Evolutionary conservation across 2,329 filamentous ascomycete species (phyloP).

Genomic region (Tolypocladium ovalisporum): DNA sequence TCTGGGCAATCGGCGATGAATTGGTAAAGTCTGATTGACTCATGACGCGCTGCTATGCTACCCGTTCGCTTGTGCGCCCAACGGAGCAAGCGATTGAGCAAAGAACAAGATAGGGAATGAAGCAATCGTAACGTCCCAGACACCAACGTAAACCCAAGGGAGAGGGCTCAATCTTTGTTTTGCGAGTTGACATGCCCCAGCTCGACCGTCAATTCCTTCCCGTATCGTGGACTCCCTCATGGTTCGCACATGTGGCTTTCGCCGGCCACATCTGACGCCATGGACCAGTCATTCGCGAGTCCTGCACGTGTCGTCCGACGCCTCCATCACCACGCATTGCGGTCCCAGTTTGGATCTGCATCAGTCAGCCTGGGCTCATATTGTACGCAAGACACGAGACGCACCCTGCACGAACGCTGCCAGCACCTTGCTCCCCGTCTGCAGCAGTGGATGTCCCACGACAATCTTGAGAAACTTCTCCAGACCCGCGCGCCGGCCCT

Average conservation of each 20-base stretch:
- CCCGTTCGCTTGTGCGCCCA: too few species aligned
- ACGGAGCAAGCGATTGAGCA: neutral
- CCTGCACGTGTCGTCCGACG: neutral
- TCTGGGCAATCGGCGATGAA: too few species aligned
- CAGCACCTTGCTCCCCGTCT: conserved; percentile 95
- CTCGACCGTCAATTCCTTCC: neutral
- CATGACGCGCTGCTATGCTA: neutral
- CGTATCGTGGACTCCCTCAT: neutral
- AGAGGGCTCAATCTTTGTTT: neutral
- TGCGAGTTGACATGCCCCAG: too few species aligned
- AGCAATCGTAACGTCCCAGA: too few species aligned
- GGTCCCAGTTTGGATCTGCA: conserved; percentile 78
- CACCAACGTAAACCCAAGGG: neutral
- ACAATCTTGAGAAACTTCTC: conserved; percentile 97
- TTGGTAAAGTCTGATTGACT: too few species aligned
- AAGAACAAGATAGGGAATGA: neutral
- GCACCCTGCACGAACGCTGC: conserved; percentile 93
- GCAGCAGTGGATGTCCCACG: conserved; percentile 87
- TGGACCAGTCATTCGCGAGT: neutral
- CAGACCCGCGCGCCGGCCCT: conserved; percentile 79
- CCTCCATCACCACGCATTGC: conserved; percentile 64
- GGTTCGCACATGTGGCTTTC: neutral
- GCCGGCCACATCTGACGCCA: neutral
- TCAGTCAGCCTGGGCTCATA: neutral
- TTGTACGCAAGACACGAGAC: conserved; percentile 6